Percentiles rank a stretch among this genome's conserved stretches.
Evolutionary conservation across 805 yeast species (phyloP).

Genomic region (Yarrowia keelungensis): DNA sequence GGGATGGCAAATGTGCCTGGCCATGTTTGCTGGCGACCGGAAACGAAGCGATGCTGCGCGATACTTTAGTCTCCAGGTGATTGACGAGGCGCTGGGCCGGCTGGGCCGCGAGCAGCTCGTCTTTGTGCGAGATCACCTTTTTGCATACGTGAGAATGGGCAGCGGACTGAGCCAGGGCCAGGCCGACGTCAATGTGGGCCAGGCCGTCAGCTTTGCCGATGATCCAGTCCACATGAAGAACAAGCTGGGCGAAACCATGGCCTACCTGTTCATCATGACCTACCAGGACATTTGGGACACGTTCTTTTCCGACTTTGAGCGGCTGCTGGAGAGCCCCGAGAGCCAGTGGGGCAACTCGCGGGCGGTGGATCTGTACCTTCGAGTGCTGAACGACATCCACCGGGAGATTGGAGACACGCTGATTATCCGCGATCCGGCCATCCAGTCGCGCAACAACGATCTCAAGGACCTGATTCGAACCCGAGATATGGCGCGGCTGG

Average conservation of each 20-base stretch:
- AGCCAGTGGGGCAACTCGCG: conserved; percentile 51
- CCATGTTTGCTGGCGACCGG: conserved; percentile 51
- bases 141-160: conserved; percentile 52
- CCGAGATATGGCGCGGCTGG: conserved; percentile 71
- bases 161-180: conserved; percentile 42
- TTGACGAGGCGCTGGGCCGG: conserved; percentile 61
- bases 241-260: conserved; percentile 64
- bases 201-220: conserved; percentile 41
- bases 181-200: conserved; percentile 44
- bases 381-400: conserved; percentile 78
- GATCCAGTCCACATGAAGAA: conserved; percentile 59
- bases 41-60: conserved; percentile 61
- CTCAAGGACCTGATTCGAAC: conserved; percentile 84
- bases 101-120: conserved; percentile 57
- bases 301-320: conserved; percentile 59
- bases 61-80: conserved; percentile 73
- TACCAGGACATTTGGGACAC: conserved; percentile 59
- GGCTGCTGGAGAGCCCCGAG: conserved; percentile 49
- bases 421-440: conserved; percentile 67
- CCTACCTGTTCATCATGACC: conserved; percentile 58
- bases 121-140: conserved; percentile 57
- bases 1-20: conserved; percentile 58
- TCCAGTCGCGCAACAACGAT: conserved; percentile 66
- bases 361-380: conserved; percentile 72
- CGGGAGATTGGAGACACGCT: conserved; percentile 93